Evolutionary conservation across 257 asterid genomes (phyloP).

Genomic region (Catharanthus roseus): DNA sequence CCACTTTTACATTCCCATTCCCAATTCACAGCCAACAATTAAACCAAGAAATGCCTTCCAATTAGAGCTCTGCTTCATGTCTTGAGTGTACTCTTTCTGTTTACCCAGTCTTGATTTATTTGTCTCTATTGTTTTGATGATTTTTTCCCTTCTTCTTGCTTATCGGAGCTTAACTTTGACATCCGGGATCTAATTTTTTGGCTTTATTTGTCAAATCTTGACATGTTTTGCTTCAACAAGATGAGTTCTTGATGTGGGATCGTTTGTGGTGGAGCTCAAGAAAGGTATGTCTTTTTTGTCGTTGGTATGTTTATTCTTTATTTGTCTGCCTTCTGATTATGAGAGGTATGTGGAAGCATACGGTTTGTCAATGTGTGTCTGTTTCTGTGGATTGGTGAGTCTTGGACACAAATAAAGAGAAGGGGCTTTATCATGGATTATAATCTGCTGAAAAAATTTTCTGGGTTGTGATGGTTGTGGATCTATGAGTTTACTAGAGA

Average conservation of each 20-base stretch:
- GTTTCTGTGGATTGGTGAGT: not conserved
- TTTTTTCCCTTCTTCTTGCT: conserved; percentile 3
- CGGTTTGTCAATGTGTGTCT: conserved; percentile 1
- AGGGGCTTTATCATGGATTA: not conserved
- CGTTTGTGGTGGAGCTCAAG: conserved; percentile 6
- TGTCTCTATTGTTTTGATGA: not conserved
- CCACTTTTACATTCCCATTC: not conserved
- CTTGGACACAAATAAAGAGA: not conserved
- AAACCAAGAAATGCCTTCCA: conserved; percentile 4
- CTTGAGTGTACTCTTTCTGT: not conserved
- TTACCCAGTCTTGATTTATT: not conserved
- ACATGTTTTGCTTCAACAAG: not conserved
- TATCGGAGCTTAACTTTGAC: not conserved
- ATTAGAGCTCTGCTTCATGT: conserved; percentile 2
- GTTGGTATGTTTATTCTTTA: not conserved
- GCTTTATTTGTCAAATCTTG: not conserved
- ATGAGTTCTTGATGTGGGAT: conserved; percentile 21
- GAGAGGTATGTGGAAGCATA: not conserved
- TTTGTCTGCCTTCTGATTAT: not conserved
- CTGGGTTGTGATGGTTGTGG: not conserved
- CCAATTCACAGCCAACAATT: conserved; percentile 8
- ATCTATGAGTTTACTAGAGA: not conserved
- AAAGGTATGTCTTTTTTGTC: conserved; percentile 9
- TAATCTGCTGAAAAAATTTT: not conserved
- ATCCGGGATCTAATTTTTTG: not conserved